Conservation (phyloP, 2,329 filamentous ascomycete species). For the Salinomyces thailandicus region DNA sequence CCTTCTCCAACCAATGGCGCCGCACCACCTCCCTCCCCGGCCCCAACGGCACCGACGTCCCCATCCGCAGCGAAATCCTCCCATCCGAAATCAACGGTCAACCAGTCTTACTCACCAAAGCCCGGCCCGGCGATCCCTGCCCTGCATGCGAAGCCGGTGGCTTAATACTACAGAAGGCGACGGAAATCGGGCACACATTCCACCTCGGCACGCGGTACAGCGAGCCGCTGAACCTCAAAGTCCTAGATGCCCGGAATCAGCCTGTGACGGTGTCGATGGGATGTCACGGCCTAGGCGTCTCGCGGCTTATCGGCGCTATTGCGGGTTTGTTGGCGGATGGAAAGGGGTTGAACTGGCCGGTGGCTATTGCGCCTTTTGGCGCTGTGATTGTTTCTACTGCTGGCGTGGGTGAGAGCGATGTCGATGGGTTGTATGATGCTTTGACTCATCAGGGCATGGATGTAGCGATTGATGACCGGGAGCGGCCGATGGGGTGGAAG, state of each 20-base stretch:
- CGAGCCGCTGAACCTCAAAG: constrained; percentile 55
- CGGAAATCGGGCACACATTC: constrained; percentile 93
- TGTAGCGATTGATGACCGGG: constrained; percentile 60
- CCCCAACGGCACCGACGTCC: not conserved
- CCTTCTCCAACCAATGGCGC: not conserved
- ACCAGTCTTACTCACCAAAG: constrained; percentile 53
- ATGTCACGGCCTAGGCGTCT: constrained; percentile 90
- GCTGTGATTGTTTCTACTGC: constrained; percentile 50
- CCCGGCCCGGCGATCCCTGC: constrained; percentile 60
- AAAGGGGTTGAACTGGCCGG: constrained; percentile 77
- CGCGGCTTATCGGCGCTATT: constrained; percentile 76
- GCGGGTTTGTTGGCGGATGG: constrained; percentile 64
- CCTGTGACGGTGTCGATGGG: constrained; percentile 72
- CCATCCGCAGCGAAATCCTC: constrained; percentile 2
- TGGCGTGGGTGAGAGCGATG: constrained; percentile 9
- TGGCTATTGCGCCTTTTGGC: constrained; percentile 75
- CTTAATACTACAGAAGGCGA: constrained; percentile 58
- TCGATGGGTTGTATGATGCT: constrained; percentile 48
- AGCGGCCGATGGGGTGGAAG: constrained; percentile 66
- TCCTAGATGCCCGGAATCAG: constrained; percentile 33
- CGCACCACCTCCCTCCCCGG: not conserved
- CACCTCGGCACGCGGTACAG: constrained; percentile 86
- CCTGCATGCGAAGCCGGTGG: constrained; percentile 54
- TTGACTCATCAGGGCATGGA: constrained; percentile 34
- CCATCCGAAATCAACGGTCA: constrained; percentile 3